Conservation (phyloP, 2,329 filamentous ascomycete species). For the Neopestalotiopsis rosae region DNA sequence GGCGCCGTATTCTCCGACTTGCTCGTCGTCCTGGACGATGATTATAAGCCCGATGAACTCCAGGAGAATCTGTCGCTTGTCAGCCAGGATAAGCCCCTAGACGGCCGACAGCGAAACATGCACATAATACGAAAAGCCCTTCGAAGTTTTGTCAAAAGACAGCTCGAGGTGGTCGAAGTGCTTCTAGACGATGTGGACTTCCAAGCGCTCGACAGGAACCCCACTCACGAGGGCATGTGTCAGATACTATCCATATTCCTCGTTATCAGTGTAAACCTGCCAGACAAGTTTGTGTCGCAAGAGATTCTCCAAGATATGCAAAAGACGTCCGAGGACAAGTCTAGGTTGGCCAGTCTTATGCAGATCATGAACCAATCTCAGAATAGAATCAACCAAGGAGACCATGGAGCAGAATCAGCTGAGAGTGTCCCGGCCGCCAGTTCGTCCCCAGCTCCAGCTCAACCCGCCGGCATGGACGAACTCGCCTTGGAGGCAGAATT, state of each 20-base stretch:
- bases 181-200: constrained; percentile 60
- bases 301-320: constrained; percentile 49
- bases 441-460: constrained; percentile 36
- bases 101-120: constrained; percentile 49
- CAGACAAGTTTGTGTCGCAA: constrained; percentile 58
- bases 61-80: constrained; percentile 45
- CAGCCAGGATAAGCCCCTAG: constrained; percentile 51
- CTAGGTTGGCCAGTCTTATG: constrained; percentile 12
- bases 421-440: constrained; percentile 26
- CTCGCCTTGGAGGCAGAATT: constrained; percentile 63
- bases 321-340: constrained; percentile 45
- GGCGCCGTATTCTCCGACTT: constrained; percentile 60
- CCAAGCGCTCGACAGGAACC: constrained; percentile 62
- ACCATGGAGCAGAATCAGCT: constrained; percentile 37
- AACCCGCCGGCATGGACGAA: constrained; percentile 56
- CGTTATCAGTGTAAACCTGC: constrained; percentile 65
- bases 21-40: constrained; percentile 61
- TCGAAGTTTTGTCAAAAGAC: constrained; percentile 59
- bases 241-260: constrained; percentile 69
- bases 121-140: constrained; percentile 61
- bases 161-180: constrained; percentile 56
- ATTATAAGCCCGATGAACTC: constrained; percentile 61
- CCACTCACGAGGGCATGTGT: constrained; percentile 58
- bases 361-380: constrained; percentile 31
- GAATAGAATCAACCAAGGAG: constrained; percentile 39